Evolutionary conservation across 2,329 filamentous ascomycete species (phyloP), one percentile per base, ranked within the genome.

Genomic region (Golovinomyces cichoracearum): DNA sequence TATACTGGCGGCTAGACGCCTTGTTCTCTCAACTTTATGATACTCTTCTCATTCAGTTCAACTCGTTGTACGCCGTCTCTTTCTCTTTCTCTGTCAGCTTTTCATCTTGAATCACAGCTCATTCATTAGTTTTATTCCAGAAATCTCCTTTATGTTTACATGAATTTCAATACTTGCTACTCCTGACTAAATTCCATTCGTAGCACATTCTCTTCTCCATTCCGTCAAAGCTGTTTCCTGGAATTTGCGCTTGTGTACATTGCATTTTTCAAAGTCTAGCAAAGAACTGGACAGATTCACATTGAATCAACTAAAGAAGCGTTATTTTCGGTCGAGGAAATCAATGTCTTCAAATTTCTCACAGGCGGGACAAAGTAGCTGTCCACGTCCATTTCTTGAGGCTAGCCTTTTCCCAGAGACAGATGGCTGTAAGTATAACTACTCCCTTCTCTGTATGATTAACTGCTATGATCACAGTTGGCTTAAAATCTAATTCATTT

Each of bases 331-430:
- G 21, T 23, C 33, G 33, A 37, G 33, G 23, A 19, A 21, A 19
- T 22, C 9, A 1, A 44, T 44, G 41, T 44, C 41, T 26, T 40
- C 33, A 48, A 48, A 48, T 48, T 38, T 21, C 40, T 38, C 45
- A 2, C 5, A 10, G 5, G 12, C 27, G 23, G 27, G 40, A 21
- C 38, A 21, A 12, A 40, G 40, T 3, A 31, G 22, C 9, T 92
- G 83, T 62, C 72, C 74, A 15, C 54, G 68, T 47, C 83, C 83
- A 4, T 88, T 90, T 59, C 69, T 78, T 53, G 74, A 82, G 59
- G 69, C 70, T 50, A 63, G 64, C 26, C 62, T 70, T 50, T 92
- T 79, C 58, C 72, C 70, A 44, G 55, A 62, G 22, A 64, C 61
- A 41, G 73, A 72, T 57, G 82, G 82, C 63, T 83, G 81, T 86